A percentile compares a stretch with the other conserved stretches of the same genome.
Evolutionary conservation across 1,139 yeast genomes (phyloP).

Genomic region (Diutina siamensis): DNA sequence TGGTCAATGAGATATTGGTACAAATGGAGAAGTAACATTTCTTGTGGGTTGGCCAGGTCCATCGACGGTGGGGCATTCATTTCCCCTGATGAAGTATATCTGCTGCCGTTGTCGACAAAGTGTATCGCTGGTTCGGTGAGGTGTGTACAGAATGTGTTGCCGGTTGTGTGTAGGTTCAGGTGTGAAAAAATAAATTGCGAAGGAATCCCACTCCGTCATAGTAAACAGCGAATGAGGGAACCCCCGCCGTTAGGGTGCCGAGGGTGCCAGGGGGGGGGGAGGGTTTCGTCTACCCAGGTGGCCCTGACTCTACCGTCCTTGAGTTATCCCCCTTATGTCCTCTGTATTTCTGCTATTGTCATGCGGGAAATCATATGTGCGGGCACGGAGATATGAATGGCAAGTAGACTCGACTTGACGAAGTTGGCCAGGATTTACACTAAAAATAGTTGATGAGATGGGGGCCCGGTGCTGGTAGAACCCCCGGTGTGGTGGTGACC

Average conservation of each 20-base stretch:
- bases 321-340: too few relatives aligned
- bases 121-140: not conserved
- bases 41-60: not conserved
- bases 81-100: not conserved
- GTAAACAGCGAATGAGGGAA: too few relatives aligned
- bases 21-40: slow-evolving; percentile 8
- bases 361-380: not conserved
- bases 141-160: slow-evolving; percentile 6
- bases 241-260: too few relatives aligned
- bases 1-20: slow-evolving; percentile 10
- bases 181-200: not conserved
- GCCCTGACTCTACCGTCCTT: too few relatives aligned
- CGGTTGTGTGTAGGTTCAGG: slow-evolving; percentile 1
- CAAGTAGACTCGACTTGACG: too few relatives aligned
- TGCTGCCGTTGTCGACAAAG: not conserved
- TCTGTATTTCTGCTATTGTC: too few relatives aligned
- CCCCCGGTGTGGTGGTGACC: not conserved
- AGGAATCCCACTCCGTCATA: too few relatives aligned
- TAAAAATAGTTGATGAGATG: too few relatives aligned
- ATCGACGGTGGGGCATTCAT: not conserved
- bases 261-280: not conserved
- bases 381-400: not conserved
- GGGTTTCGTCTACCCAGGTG: not conserved
- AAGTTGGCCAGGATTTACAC: too few relatives aligned
- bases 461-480: too few relatives aligned